Evolutionary conservation across 2,329 filamentous ascomycete genomes (phyloP), one percentile per base, ranked within the genome.

Genomic region (Simplicillium sp.): DNA sequence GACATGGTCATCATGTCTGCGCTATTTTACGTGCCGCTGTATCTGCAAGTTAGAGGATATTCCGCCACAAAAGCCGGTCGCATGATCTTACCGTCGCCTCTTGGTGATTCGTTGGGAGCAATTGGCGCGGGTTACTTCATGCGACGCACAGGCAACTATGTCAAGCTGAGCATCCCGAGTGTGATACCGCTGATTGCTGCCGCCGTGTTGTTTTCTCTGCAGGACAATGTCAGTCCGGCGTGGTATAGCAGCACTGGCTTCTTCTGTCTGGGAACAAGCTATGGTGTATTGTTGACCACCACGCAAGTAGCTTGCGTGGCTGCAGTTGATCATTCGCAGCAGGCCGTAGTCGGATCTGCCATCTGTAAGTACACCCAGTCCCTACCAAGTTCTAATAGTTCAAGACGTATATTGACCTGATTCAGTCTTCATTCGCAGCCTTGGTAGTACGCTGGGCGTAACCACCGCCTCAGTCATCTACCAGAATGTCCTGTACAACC

Each of bases 321-420:
- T 0, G 80, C 87, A 0, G 87, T 94, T 7, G 82, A 85, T 29
- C 87, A 94, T 58, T 72, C 83, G 12, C 77, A 90, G 48, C 88
- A 95, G 59, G 88, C 89, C 4, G 85, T 94, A 39, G 79, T 94
- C 50, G 94, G 88, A 0, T 87, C 84, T 1, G 84, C 86, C 1
- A 89, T 82, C 0, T 95, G 65, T 68, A 54, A 53, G 64, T 57
- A 12, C 43, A 6, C 31, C 31, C 5, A 33, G 6, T 5, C 12
- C 15, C 31, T 33, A 11, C 5, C 31, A 9, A 31, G 9, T 31
- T 31, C n/a, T 9, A 16, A n/a, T 38, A 38, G 31, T 17, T n/a
- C n/a, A 13, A 31, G 20, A 25, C 20, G 20, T 9, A 9, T 25
- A 9, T 25, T 20, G n/a, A n/a, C n/a, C n/a, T n/a, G n/a, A n/a